phyloP scores from a whole-genome alignment of 768 basidiomycete genomes.

The Lyophyllum atratum region DNA sequence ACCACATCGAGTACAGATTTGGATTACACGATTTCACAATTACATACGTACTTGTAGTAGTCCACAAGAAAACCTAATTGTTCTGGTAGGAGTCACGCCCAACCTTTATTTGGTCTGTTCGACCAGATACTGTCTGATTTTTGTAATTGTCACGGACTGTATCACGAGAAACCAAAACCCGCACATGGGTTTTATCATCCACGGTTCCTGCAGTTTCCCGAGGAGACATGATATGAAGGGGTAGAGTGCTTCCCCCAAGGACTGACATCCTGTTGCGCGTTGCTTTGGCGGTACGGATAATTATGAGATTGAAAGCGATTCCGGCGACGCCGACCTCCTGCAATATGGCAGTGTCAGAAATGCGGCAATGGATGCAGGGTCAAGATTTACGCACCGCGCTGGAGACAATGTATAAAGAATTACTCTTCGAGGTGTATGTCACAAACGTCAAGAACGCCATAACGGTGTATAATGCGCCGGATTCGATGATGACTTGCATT shows the following conservation, averaged over 20 bases:
- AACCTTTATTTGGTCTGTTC: not conserved
- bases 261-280: not conserved
- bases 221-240: not conserved
- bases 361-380: not conserved
- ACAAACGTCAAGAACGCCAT: slow-evolving; percentile 2
- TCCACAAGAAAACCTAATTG: not conserved
- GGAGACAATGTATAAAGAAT: slow-evolving; percentile 4
- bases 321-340: slow-evolving; percentile 10
- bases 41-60: not conserved
- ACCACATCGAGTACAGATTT: too few relatives aligned
- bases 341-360: not conserved
- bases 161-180: not conserved
- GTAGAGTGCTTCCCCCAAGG: not conserved
- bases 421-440: slow-evolving; percentile 5
- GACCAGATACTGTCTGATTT: not conserved
- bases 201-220: not conserved
- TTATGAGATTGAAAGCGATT: slow-evolving; percentile 12
- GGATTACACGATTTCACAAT: too few relatives aligned
- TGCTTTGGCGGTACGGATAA: slow-evolving; percentile 6
- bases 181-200: slow-evolving; percentile 1
- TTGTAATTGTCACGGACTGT: not conserved
- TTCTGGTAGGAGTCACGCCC: not conserved
- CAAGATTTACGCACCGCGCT: not conserved
- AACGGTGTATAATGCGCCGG: not conserved
- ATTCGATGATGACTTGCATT: slow-evolving; percentile 5